Evolutionary conservation across 805 yeast species (phyloP), one percentile per base, ranked within the genome.

Genomic region (Zygosaccharomyces bisporus): DNA sequence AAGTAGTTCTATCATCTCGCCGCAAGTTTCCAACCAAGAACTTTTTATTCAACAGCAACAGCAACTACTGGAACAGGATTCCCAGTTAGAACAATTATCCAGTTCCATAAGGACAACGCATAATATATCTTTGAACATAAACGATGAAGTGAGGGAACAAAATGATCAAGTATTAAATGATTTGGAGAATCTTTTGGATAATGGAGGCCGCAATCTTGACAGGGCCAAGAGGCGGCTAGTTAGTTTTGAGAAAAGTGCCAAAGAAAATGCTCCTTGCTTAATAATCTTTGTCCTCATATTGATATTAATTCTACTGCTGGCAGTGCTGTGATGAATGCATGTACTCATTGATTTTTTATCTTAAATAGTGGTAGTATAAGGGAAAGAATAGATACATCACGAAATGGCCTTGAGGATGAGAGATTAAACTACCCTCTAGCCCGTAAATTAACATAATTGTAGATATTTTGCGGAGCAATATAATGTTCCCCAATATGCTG

Each of bases 211-310:
- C 27, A 66, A 70, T 29, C 54, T 78, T 10, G 52, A 56, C 2
- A 58, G 71, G 24, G 80, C 81, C 0, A 63, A 64, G 32, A 58
- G 58, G 27, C 64, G 72, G 44, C 52, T 78, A 38, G 60, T 56
- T 5, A 59, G 57, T 21, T 74, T 75, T 41, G 67, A 67, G 27
- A 61, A 61, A 13, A 68, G 66, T 21, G 65, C 77, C 12, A 68
- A 66, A 36, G 75, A 73, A 44, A 73, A 74, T 50, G 76, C 76
- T 0, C 75, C 73, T 25, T 76, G 81, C 71, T 52, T 69, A 24
- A 68, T 73, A 0, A 78, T 78, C 7, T 50, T 73, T 1, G 61
- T 70, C 2, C 56, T 78, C 43, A 53, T 70, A 2, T 33, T 76
- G n/a, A 63, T 77, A 16, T 53, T 78, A 39, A 52, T 77, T 12